A percentile compares a stretch with the other conserved stretches of the same genome.
phyloP scores from a whole-genome alignment of 768 basidiomycete genomes.

The Leccinum pellstonianum region DNA sequence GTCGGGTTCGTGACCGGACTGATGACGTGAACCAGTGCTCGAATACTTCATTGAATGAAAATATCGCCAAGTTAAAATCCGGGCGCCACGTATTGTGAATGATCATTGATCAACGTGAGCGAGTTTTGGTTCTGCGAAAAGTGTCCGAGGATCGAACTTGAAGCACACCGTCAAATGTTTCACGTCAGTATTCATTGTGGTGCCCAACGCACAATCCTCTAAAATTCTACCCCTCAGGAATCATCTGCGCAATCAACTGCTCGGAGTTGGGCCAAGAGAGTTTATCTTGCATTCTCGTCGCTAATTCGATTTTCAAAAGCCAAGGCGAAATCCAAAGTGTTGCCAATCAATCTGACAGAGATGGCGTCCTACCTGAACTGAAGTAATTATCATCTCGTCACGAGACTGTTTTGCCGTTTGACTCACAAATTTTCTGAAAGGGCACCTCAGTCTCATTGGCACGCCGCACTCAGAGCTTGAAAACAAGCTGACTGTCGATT shows the following conservation, averaged over 20 bases:
- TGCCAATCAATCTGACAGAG: not conserved
- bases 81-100: no score
- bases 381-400: constrained; percentile 5
- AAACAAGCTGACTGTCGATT: not conserved
- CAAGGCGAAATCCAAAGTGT: not conserved
- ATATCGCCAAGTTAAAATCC: no score
- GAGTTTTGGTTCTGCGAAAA: no score
- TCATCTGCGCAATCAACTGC: constrained; percentile 5
- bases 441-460: not conserved
- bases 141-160: constrained; percentile 46
- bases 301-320: not conserved
- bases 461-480: not conserved
- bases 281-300: constrained; percentile 6
- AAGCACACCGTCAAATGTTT: constrained; percentile 60
- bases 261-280: constrained; percentile 15
- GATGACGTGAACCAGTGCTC: no score
- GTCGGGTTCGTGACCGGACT: constrained; percentile 74
- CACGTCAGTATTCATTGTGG: constrained; percentile 42
- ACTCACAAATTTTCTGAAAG: constrained; percentile 1
- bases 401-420: not conserved
- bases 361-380: constrained; percentile 2
- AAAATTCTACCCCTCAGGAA: constrained; percentile 13
- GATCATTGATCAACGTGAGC: no score
- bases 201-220: not conserved
- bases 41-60: no score